phyloP scores from a whole-genome alignment of 768 basidiomycete species.

The Termitomyces sp. region DNA sequence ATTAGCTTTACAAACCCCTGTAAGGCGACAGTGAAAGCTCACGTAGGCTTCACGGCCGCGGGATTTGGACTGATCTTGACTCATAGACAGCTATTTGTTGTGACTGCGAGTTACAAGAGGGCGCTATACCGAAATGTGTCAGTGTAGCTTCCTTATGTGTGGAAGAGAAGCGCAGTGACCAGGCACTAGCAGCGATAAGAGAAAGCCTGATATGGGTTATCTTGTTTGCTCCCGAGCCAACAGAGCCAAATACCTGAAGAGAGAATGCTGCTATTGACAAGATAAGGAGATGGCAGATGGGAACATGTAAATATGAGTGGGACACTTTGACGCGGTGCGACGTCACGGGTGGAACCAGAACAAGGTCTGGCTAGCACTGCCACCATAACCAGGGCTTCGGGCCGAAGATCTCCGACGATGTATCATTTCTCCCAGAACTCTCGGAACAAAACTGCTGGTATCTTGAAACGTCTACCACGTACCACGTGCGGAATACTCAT shows the following conservation, averaged over 20 bases:
- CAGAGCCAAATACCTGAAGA: not conserved
- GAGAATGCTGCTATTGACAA: not conserved
- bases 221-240: not conserved
- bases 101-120: not conserved
- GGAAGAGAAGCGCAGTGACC: not conserved
- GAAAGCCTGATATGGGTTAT: constrained; percentile 4
- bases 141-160: not conserved
- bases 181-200: constrained; percentile 7
- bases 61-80: constrained; percentile 44
- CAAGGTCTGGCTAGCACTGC: not conserved
- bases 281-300: not conserved
- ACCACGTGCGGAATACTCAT: too few relatives aligned
- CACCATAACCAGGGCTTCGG: not conserved
- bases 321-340: not conserved
- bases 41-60: constrained; percentile 59
- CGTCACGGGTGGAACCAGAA: not conserved
- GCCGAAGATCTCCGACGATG: not conserved
- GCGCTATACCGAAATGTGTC: not conserved
- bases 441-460: too few relatives aligned
- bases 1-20: not conserved
- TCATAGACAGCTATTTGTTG: constrained; percentile 13
- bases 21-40: constrained; percentile 18
- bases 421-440: not conserved
- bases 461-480: too few relatives aligned
- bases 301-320: not conserved